Evolutionary conservation across 176 grass and related monocot genomes (phyloP).

Genomic region (Pontederia paniculata): DNA sequence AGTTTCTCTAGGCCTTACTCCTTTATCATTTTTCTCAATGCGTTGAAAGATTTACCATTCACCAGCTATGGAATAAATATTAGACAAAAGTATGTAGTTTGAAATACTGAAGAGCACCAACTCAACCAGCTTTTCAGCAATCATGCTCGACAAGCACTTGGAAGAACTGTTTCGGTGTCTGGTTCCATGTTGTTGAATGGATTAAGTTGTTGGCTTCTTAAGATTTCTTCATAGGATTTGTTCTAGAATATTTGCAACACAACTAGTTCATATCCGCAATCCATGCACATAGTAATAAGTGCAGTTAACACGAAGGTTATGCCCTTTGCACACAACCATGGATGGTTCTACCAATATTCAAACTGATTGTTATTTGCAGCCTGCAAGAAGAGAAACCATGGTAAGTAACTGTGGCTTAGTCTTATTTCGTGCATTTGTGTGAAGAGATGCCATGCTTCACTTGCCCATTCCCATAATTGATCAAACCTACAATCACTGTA

Average conservation of each 20-base stretch:
- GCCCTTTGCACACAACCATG: slow-evolving; percentile 17
- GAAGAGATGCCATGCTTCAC: slow-evolving; percentile 15
- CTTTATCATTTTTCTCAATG: slow-evolving; percentile 10
- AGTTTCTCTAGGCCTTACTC: slow-evolving; percentile 18
- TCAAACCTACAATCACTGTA: slow-evolving; percentile 12
- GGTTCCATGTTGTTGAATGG: slow-evolving; percentile 13
- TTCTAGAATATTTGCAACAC: slow-evolving; percentile 15
- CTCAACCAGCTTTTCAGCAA: slow-evolving; percentile 22
- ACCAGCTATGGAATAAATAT: slow-evolving; percentile 20
- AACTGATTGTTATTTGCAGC: slow-evolving; percentile 6
- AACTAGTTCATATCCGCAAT: slow-evolving; percentile 15
- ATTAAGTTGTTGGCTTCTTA: slow-evolving; percentile 12
- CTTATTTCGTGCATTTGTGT: slow-evolving; percentile 11
- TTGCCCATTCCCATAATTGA: slow-evolving; percentile 1
- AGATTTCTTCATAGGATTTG: slow-evolving; percentile 11
- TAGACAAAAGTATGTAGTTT: slow-evolving; percentile 25
- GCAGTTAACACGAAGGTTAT: slow-evolving; percentile 9
- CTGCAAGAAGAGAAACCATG: slow-evolving; percentile 25
- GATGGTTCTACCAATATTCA: slow-evolving; percentile 19
- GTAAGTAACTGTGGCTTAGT: slow-evolving; percentile 18
- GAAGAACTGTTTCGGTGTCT: slow-evolving; percentile 15
- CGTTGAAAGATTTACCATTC: slow-evolving; percentile 13
- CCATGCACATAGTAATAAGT: slow-evolving; percentile 17
- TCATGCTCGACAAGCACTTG: slow-evolving; percentile 16
- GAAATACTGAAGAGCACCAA: slow-evolving; percentile 18